Evolutionary conservation across 106 monocot species (phyloP).

Genomic region (Ottelia alismoides): DNA sequence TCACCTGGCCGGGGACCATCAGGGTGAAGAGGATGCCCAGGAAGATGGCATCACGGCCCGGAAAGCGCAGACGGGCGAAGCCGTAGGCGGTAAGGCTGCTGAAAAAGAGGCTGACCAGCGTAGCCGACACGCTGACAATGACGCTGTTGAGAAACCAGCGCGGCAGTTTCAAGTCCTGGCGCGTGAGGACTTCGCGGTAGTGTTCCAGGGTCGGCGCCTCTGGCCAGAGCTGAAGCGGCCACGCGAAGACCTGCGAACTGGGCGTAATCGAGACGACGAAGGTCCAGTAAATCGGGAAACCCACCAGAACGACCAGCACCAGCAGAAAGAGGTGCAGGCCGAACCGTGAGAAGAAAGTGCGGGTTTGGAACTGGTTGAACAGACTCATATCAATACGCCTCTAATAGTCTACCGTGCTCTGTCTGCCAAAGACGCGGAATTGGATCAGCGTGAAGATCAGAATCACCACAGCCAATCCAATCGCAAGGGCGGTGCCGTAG

Average conservation of each 20-base stretch:
- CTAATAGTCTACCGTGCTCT: background rate
- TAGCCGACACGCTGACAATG: background rate
- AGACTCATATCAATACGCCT: too few relatives aligned
- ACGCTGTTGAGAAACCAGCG: background rate
- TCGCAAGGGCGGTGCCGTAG: background rate
- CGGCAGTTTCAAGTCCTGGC: background rate
- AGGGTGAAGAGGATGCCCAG: background rate
- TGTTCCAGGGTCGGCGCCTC: background rate
- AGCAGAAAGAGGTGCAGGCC: background rate
- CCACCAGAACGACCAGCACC: background rate
- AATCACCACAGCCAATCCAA: background rate
- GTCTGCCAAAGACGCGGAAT: background rate
- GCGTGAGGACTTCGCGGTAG: background rate
- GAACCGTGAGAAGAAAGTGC: background rate
- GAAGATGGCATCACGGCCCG: background rate
- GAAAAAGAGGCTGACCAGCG: background rate
- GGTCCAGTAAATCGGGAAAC: too few relatives aligned
- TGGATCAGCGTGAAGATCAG: background rate
- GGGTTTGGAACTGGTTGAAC: background rate
- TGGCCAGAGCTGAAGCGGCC: background rate
- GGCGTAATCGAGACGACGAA: too few relatives aligned
- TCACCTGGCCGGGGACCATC: background rate
- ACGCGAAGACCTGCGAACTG: too few relatives aligned
- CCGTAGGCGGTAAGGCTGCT: background rate
- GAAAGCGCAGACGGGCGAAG: background rate